Evolutionary conservation across 202 grass and related monocot species (phyloP), one percentile per base, ranked within the genome.

Genomic region (Setaria viridis): DNA sequence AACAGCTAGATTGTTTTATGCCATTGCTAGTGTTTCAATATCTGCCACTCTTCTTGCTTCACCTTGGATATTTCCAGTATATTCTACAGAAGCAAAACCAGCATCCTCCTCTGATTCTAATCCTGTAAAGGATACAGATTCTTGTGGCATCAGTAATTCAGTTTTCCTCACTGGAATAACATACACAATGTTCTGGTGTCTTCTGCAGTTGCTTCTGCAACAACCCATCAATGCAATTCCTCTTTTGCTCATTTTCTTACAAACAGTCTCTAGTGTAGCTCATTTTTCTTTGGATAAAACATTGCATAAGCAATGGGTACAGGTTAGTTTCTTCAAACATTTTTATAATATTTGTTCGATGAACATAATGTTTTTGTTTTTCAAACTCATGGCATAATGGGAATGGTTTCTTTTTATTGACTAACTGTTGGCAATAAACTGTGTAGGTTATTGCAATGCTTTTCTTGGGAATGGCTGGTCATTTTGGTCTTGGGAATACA

Each of bases 401-500:
- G 21, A 76, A 29, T 80, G 15, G 9, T 63, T 80, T 30, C 69
- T 84, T 83, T 74, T 48, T 55, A 34, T 55, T 60, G 4, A 48
- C 11, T 87, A 30, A 83, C 51, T 12, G 13, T 60, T 75, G 50
- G n/a, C 21, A 64, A 83, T 53, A 45, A 49, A 55, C 6, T 51
- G 2, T 80, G 17, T 84, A 98, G 96, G 77, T 95, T 94, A 88
- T 79, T 46, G 90, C 91, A 16, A 80, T 98, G 39, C 76, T 91
- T 62, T 98, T 95, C 55, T 69, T 95, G 83, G 93, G 93, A 71
- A 86, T 92, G 90, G 46, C 88, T 6, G 91, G 96, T 68, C 90
- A 99, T 88, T 95, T 94, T 91, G 82, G 91, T 76, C 91, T 99
- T 89, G 93, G 96, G 59, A 99, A 99, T 76, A 99, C 88, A 62